These are phyloP conservation scores for Flueggea neowawraea DNA, from an alignment of 441 rosid genomes.

Conservation along the genomic window DNA sequence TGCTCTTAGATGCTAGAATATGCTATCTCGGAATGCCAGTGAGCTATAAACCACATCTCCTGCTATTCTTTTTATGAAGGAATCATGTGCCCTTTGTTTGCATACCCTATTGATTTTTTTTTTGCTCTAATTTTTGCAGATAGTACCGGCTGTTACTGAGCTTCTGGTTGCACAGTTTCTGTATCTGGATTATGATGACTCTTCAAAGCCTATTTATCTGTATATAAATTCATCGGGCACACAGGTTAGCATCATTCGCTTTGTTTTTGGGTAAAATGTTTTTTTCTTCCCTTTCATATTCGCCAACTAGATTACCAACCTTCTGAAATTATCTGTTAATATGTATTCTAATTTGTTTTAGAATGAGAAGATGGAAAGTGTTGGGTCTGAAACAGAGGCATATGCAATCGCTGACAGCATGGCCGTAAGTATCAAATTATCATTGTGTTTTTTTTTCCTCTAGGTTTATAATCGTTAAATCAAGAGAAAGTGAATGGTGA, in stretches of 20 bases:
- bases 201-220: constrained; percentile 70
- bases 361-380: constrained; percentile 83
- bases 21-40: constrained; percentile 91
- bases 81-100: background rate
- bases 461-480: background rate
- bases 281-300: background rate
- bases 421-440: constrained; percentile 45
- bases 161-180: constrained; percentile 78
- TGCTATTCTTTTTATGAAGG: background rate
- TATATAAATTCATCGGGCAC: constrained; percentile 88
- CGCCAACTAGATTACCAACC: constrained; percentile 1
- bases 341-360: constrained; percentile 28
- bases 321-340: constrained; percentile 7
- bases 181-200: constrained; percentile 69
- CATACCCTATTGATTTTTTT: constrained; percentile 5
- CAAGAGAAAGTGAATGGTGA: background rate
- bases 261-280: background rate
- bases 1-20: constrained; percentile 84
- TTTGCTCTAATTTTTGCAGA: constrained; percentile 40
- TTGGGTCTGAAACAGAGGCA: constrained; percentile 92
- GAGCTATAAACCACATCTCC: constrained; percentile 15
- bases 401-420: constrained; percentile 84
- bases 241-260: constrained; percentile 42
- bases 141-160: constrained; percentile 82
- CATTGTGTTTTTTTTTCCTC: background rate